Percentiles rank a stretch among this genome's conserved stretches.
phyloP scores from a whole-genome alignment of 495 filamentous ascomycete genomes.

The Talaromyces adpressus region DNA sequence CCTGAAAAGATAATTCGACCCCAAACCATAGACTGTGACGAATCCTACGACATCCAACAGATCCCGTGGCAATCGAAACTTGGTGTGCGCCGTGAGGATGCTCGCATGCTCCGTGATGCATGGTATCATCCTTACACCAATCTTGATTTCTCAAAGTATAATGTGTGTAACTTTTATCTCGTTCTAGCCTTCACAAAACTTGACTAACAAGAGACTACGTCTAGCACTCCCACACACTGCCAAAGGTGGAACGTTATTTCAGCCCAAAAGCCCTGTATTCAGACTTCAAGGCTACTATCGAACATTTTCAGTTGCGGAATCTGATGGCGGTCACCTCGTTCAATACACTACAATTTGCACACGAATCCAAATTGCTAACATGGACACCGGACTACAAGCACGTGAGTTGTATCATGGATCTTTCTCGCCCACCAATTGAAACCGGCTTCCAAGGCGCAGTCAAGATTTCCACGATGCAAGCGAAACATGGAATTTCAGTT shows the following conservation, averaged over 20 bases:
- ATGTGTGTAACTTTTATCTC: conserved; percentile 5
- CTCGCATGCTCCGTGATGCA: conserved; percentile 49
- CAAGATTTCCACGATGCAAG: conserved; percentile 65
- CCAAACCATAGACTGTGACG: conserved; percentile 38
- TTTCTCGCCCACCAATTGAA: conserved; percentile 41
- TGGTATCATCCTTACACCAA: conserved; percentile 42
- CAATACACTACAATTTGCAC: conserved; percentile 72
- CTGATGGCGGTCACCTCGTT: conserved; percentile 66
- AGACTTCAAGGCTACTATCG: conserved; percentile 51
- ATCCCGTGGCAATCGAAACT: conserved; percentile 63
- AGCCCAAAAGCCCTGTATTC: conserved; percentile 66
- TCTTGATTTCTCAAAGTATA: conserved; percentile 23
- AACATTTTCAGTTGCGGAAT: conserved; percentile 90
- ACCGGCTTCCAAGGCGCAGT: conserved; percentile 31
- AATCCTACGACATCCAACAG: conserved; percentile 67
- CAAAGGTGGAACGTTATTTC: conserved; percentile 45
- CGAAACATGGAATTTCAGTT: conserved; percentile 60
- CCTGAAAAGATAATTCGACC: conserved; percentile 35
- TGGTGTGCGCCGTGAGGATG: conserved; percentile 52
- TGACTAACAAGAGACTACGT: background rate
- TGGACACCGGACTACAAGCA: conserved; percentile 35
- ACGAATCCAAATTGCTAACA: conserved; percentile 45
- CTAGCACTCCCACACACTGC: conserved; percentile 19
- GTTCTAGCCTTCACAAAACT: background rate
- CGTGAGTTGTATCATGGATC: conserved; percentile 51